phyloP scores from a whole-genome alignment of 2,329 filamentous ascomycete species.

The Calonectria pteridis region DNA sequence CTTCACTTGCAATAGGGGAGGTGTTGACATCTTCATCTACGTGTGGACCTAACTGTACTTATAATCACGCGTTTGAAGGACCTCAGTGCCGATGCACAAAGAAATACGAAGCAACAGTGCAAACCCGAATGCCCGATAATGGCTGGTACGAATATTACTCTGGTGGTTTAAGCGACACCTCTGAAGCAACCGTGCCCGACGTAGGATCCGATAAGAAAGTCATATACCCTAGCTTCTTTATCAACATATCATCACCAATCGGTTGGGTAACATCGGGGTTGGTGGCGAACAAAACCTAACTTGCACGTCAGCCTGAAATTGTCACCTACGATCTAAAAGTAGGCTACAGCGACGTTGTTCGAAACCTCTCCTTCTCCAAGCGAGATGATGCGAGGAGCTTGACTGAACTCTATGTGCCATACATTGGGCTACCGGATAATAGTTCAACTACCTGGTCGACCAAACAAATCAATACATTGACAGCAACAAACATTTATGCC shows the following conservation, averaged over 20 bases:
- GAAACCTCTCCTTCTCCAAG: not conserved
- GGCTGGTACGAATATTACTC: not conserved
- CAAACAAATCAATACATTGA: not conserved
- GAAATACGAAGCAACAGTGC: not conserved
- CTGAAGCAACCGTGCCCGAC: not conserved
- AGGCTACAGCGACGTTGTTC: not conserved
- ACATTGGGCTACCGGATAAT: not conserved
- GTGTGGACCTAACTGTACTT: not conserved
- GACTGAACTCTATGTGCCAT: not conserved
- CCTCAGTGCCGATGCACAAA: not conserved
- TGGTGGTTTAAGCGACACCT: not conserved
- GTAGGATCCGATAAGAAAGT: not conserved
- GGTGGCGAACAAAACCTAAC: not conserved
- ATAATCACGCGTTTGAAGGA: not conserved
- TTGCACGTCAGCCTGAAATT: not conserved
- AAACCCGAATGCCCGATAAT: not conserved
- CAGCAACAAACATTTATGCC: not conserved
- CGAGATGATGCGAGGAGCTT: not conserved
- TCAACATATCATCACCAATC: not conserved
- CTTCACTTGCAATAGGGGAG: not conserved
- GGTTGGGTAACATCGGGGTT: not conserved
- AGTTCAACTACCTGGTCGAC: not conserved
- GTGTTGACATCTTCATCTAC: not conserved
- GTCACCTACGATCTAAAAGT: not conserved
- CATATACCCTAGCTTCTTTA: not conserved